These are phyloP conservation scores for Collybia sordida DNA, from an alignment of 768 basidiomycete species.

Conservation along the genomic window DNA sequence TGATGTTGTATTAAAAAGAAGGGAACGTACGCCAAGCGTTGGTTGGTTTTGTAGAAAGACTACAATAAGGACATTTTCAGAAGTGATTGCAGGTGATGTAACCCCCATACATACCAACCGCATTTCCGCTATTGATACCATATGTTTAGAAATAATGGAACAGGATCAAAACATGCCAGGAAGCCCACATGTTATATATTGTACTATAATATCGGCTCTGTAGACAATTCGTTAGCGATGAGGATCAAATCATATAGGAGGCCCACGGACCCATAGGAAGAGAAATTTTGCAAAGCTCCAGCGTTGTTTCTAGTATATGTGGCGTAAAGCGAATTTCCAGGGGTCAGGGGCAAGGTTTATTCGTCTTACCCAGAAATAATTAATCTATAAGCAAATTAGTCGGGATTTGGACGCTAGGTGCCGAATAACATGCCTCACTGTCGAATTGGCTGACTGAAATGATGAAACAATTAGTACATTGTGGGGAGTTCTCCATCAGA, in stretches of 20 bases:
- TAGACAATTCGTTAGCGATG: background rate
- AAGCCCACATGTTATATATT: conserved; percentile 27
- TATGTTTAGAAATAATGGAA: background rate
- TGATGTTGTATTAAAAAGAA: background rate
- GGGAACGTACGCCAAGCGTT: too few relatives aligned
- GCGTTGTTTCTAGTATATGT: conserved; percentile 20
- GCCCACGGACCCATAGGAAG: conserved; percentile 28
- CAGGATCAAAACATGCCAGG: too few relatives aligned
- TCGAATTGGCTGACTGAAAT: conserved; percentile 20
- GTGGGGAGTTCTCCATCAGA: background rate
- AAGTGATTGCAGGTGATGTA: background rate
- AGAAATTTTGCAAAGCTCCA: conserved; percentile 33
- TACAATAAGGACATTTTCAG: background rate
- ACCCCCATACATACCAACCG: conserved; percentile 14
- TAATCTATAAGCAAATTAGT: conserved; percentile 15
- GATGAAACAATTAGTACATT: background rate
- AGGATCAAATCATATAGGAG: background rate
- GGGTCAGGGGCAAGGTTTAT: background rate
- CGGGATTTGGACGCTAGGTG: background rate
- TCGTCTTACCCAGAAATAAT: conserved; percentile 25
- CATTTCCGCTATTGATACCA: conserved; percentile 17
- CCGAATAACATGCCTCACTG: conserved; percentile 14
- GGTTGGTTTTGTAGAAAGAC: too few relatives aligned
- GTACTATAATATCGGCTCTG: conserved; percentile 35
- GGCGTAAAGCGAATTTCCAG: background rate